Conservation (phyloP, 1,284 basidiomycete genomes). For the Rhodotorula sp. region DNA sequence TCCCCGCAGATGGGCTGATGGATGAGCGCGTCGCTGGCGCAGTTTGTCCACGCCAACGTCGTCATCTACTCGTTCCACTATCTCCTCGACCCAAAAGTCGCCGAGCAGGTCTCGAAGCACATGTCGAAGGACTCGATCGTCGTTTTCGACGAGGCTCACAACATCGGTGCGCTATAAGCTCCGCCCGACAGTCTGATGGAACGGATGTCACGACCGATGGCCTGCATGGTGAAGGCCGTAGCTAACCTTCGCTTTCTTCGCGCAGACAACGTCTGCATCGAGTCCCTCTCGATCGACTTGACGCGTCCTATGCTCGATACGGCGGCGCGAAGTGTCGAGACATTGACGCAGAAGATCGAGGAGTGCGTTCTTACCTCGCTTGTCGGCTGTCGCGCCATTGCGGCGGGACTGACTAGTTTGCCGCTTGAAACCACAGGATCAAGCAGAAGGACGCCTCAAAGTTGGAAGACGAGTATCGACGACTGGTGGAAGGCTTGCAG, state of each 20-base stretch:
- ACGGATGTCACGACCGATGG: not conserved
- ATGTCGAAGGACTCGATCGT: slow-evolving; percentile 97
- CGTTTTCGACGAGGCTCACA: slow-evolving; percentile 99
- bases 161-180: slow-evolving; percentile 76
- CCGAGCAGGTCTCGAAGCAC: slow-evolving; percentile 97
- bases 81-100: slow-evolving; percentile 96
- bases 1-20: not conserved
- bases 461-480: slow-evolving; percentile 96
- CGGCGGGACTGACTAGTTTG: not conserved
- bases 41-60: slow-evolving; percentile 94
- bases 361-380: slow-evolving; percentile 64
- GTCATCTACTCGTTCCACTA: slow-evolving; percentile 99
- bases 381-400: not conserved
- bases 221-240: too few species aligned
- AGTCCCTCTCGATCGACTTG: slow-evolving; percentile 94
- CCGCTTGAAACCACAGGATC: slow-evolving; percentile 59
- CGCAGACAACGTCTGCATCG: slow-evolving; percentile 96
- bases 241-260: not conserved
- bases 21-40: not conserved
- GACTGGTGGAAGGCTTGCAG: slow-evolving; percentile 82
- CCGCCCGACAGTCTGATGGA: not conserved
- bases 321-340: slow-evolving; percentile 82
- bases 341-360: slow-evolving; percentile 87
- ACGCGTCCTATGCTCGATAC: slow-evolving; percentile 99
- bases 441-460: slow-evolving; percentile 91